Base-by-base conservation (phyloP, 2,329 filamentous ascomycete genomes). In the Colletotrichum navitas region DNA sequence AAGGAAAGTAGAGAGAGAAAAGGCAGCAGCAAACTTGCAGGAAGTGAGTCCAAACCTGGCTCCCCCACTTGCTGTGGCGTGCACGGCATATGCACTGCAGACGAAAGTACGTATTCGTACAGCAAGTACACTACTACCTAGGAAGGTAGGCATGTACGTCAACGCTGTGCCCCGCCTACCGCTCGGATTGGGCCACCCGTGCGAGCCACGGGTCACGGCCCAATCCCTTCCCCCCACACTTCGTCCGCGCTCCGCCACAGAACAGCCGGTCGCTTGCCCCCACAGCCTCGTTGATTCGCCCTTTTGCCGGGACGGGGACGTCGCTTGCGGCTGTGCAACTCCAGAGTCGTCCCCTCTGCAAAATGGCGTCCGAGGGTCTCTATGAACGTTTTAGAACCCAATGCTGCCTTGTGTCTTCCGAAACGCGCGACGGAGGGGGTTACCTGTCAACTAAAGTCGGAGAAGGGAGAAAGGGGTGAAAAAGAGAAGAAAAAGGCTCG, bases 181-280 rank as follows among this genome's bases (percentile, higher is more conserved):
- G n/a, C 39, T 49, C 45, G 18, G 24, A 12, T 59, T 51, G 16
- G 29, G n/a, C 1, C 24, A 39, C 41, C 14, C 14, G 39, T 41
- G 39, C 24, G 41, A 61, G 62, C 49, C 49, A 49, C 58, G 29
- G 32, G 3, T 8, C 24, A 45, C n/a, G 36, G 51, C 32, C 32
- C 18, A 55, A 24, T 4, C 21, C 32, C 52, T 29, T 29, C 29
- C 32, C 64, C 59, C 63, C 65, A 68, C 41, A 43, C 18, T 10
- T 59, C 65, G 52, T 55, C 52, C 21, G 32, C 52, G 65, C 68
- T 71, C 65, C 68, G 68, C 68, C 68, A 71, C 68, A 71, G 43
- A 45, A 34, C 7, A n/a, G n/a, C 32, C 32, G 8, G 54, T 29
- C 8, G 34, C 29, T 36, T 47, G 29, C 3, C 4, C 45, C 16